Conservation (phyloP, 352 stramenopile genomes). For the Phytophthora hibernalis region DNA sequence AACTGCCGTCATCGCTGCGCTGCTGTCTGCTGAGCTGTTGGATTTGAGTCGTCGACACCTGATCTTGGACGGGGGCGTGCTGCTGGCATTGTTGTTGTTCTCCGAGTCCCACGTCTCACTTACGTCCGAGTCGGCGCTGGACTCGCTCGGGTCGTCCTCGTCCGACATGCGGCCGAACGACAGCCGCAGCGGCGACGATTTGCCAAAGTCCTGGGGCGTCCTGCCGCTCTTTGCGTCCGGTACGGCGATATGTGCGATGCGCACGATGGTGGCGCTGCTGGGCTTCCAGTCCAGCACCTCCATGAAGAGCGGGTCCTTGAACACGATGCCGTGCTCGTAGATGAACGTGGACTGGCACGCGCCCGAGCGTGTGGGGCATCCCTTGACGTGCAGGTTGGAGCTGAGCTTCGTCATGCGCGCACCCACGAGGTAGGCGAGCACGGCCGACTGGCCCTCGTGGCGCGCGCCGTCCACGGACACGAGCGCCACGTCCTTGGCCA, state of each 20-base stretch:
- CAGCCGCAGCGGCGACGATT: conserved; percentile 32
- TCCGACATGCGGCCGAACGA: conserved; percentile 43
- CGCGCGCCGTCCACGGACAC: conserved; percentile 52
- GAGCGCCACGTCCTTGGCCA: conserved; percentile 67
- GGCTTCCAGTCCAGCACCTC: conserved; percentile 75
- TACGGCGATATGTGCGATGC: conserved; percentile 58
- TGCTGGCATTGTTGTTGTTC: conserved; percentile 25
- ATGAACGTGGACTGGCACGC: conserved; percentile 72
- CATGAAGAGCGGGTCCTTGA: conserved; percentile 70
- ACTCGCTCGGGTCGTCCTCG: conserved; percentile 39
- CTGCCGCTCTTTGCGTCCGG: conserved; percentile 50
- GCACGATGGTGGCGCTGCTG: conserved; percentile 33
- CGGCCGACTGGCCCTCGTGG: conserved; percentile 61
- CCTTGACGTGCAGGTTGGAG: conserved; percentile 70
- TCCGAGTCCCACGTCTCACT: conserved; percentile 30
- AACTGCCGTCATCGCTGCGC: conserved; percentile 25
- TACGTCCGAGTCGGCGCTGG: conserved; percentile 34
- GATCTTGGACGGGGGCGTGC: conserved; percentile 12
- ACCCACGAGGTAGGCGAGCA: conserved; percentile 77
- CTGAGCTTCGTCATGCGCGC: conserved; percentile 76
- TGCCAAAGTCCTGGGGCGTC: conserved; percentile 41
- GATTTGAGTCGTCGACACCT: conserved; percentile 38
- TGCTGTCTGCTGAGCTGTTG: conserved; percentile 35
- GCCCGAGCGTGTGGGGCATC: conserved; percentile 53
- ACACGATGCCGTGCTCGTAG: conserved; percentile 78